Percentiles rank a stretch among this genome's conserved stretches.
These are phyloP conservation scores for Cyclostephanos tholiformis DNA, from an alignment of 108 stramenopile genomes.

Conservation along the genomic window DNA sequence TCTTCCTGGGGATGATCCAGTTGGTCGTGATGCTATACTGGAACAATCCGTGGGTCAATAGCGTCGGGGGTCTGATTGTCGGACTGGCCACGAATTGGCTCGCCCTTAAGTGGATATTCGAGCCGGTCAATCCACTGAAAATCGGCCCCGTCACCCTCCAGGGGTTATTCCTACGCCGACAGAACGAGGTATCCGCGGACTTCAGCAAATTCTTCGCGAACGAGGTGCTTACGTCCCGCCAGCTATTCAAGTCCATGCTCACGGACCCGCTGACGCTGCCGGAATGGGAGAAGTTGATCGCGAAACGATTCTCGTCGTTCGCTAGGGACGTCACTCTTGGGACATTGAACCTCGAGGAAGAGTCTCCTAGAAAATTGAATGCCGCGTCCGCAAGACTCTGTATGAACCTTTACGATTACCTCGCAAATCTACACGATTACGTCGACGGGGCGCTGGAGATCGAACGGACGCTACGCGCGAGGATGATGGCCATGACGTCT, in stretches of 20 bases:
- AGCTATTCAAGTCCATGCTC: conserved; percentile 55
- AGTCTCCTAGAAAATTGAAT: conserved; percentile 42
- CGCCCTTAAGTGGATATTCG: conserved; percentile 73
- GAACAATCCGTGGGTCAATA: conserved; percentile 71
- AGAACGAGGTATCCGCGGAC: conserved; percentile 55
- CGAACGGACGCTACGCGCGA: conserved; percentile 55
- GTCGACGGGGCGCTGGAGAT: conserved; percentile 66
- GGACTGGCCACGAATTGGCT: conserved; percentile 74
- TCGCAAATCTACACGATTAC: conserved; percentile 56
- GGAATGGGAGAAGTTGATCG: conserved; percentile 47
- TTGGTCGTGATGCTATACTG: conserved; percentile 66
- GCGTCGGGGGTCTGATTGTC: conserved; percentile 67
- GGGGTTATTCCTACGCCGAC: conserved; percentile 68
- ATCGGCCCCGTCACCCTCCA: conserved; percentile 67
- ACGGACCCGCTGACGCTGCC: conserved; percentile 52
- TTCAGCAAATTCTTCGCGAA: conserved; percentile 58
- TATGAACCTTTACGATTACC: conserved; percentile 43
- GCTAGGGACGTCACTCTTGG: conserved; percentile 39
- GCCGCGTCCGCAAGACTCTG: conserved; percentile 44
- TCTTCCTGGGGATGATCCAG: conserved; percentile 64
- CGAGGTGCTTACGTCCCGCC: conserved; percentile 51
- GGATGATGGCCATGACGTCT: conserved; percentile 64
- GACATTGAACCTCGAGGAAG: conserved; percentile 31
- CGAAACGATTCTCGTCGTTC: conserved; percentile 38
- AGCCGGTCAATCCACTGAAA: conserved; percentile 67